Evolutionary conservation across 345 rosid genomes (phyloP), one percentile per base, ranked within the genome.

Genomic region (Eucalyptus cloeziana): DNA sequence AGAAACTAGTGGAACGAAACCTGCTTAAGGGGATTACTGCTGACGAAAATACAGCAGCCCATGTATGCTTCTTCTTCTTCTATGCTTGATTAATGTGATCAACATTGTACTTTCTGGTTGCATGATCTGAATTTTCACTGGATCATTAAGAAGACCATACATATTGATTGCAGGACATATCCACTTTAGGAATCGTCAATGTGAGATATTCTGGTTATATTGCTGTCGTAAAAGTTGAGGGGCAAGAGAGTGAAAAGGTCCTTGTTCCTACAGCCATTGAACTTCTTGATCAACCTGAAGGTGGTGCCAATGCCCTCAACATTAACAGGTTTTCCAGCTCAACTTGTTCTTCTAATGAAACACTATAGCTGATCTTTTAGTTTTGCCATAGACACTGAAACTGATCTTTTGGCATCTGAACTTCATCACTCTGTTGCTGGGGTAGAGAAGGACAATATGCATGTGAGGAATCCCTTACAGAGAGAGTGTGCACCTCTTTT

Each of bases 231-330:
- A 98, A 95, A 93, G 95, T 96, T 91, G 94, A 94, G 87, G 92
- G 89, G 88, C 92, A 88, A 91, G 95, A 92, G 91, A 92, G 90
- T 90, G 92, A 90, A 91, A 91, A 94, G 88, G 92, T 88, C 89
- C 87, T 85, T 89, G 92, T 93, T 86, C 93, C 92, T 90, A 95
- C 94, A 85, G 94, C 95, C 89, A 91, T 94, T 90, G 97, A 94
- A 90, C 92, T 90, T 92, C 94, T 98, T 92, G 97, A 95, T 90
- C 99, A 98, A 92, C 98, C 96, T 89, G 99, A 96, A 92, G 99
- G 99, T 40, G 99, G 99, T 88, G 99, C 99, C 87, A 97, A 94
- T 93, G 99, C 99, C 92, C 96, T 98, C 81, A 98, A 98, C 90
- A 94, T 96, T 86, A 98, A 96, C 97, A 97, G 99, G 99, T 97